Evolutionary conservation across 192 early-diverging fungal genomes (phyloP).

Genomic region (Glomus cerebriforme): DNA sequence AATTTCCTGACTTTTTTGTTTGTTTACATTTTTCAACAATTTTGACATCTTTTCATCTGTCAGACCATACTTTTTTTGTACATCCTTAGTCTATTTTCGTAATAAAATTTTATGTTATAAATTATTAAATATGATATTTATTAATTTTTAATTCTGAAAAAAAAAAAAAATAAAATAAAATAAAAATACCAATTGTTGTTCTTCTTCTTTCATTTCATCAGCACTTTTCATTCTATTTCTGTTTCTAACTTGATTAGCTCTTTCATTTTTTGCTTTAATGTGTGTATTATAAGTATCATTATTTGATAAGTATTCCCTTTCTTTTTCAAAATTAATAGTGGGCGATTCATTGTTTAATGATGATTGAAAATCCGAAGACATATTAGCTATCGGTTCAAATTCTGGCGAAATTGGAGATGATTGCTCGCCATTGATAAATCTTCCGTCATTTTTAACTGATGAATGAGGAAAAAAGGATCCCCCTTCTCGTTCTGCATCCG

Average conservation of each 20-base stretch:
- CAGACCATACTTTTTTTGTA: slow-evolving; percentile 57
- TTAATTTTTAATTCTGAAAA: background rate
- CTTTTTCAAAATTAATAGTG: background rate
- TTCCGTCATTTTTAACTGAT: background rate
- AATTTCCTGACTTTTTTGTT: slow-evolving; percentile 12
- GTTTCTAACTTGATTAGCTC: background rate
- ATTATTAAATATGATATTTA: background rate
- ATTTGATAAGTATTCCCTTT: background rate
- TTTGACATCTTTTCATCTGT: slow-evolving; percentile 52
- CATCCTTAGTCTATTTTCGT: slow-evolving; percentile 46
- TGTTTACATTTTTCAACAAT: slow-evolving; percentile 45
- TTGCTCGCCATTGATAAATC: background rate
- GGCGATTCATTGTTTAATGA: background rate
- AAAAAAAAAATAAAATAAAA: background rate
- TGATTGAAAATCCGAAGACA: background rate
- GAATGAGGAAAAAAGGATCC: background rate
- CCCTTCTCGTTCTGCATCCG: background rate
- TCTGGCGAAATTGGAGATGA: background rate
- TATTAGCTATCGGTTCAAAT: background rate
- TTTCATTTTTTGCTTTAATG: background rate
- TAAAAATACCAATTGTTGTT: slow-evolving; percentile 47
- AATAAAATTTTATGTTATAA: slow-evolving; percentile 2
- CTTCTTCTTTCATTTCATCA: slow-evolving; percentile 37
- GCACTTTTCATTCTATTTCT: slow-evolving; percentile 15
- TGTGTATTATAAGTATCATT: background rate